phyloP scores from a whole-genome alignment of 352 stramenopile species.

The Pythium vanterpoolii region DNA sequence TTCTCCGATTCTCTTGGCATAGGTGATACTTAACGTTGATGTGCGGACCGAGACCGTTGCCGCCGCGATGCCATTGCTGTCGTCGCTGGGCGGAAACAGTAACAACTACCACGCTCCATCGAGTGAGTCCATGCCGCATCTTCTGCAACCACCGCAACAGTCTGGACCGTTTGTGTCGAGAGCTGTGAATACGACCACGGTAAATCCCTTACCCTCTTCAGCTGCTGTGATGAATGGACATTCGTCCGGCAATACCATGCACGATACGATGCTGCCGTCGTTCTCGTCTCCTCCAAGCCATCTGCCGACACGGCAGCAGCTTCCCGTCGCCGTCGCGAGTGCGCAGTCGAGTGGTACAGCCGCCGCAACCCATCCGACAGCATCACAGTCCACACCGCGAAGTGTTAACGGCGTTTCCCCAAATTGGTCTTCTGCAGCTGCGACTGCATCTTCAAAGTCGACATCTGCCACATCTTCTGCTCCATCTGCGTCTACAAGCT shows the following conservation, averaged over 20 bases:
- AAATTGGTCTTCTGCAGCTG: background rate
- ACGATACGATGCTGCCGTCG: no score
- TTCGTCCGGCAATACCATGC: no score
- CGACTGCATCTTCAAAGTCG: background rate
- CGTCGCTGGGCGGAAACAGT: background rate
- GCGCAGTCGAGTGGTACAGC: background rate
- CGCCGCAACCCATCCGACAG: background rate
- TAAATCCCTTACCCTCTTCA: background rate
- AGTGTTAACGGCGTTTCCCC: background rate
- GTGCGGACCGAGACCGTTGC: background rate
- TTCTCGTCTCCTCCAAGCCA: no score
- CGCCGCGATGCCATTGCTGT: background rate
- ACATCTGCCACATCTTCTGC: background rate
- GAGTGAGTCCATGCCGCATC: background rate
- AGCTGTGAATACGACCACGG: background rate
- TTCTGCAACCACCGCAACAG: background rate
- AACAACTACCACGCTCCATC: background rate
- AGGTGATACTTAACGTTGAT: constrained; percentile 5
- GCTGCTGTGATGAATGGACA: no score
- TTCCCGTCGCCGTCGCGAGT: background rate
- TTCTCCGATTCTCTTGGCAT: background rate
- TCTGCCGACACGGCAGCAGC: background rate
- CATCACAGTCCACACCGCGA: background rate
- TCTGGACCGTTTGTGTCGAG: background rate
- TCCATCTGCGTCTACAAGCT: background rate